Percentiles rank a stretch among this genome's conserved stretches.
phyloP scores from a whole-genome alignment of 2,329 filamentous ascomycete species.

The Diaporthe velutina region DNA sequence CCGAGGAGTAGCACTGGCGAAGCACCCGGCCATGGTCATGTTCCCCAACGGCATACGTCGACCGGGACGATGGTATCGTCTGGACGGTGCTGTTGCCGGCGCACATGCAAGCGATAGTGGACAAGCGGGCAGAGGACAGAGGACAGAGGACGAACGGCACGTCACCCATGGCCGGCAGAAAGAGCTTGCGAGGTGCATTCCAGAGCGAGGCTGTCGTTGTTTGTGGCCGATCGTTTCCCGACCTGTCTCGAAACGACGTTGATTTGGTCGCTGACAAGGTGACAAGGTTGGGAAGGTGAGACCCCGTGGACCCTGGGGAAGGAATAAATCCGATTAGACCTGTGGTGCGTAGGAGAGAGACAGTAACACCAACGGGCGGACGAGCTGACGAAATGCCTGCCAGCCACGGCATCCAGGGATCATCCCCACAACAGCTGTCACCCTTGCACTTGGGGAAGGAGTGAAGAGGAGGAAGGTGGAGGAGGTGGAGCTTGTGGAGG shows the following conservation, averaged over 20 bases:
- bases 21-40: conserved; percentile 34
- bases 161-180: conserved; percentile 38
- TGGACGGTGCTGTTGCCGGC: conserved; percentile 7
- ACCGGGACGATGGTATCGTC: conserved; percentile 30
- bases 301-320: conserved; percentile 31
- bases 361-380: neutral
- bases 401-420: conserved; percentile 19
- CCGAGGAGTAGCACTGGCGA: conserved; percentile 38
- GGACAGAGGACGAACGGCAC: conserved; percentile 34
- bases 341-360: neutral
- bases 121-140: conserved; percentile 2
- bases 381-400: conserved; percentile 7
- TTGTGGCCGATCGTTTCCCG: conserved; percentile 26
- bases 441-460: neutral
- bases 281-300: conserved; percentile 33
- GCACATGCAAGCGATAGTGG: conserved; percentile 32
- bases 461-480: neutral
- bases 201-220: conserved; percentile 35
- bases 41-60: conserved; percentile 18
- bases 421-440: conserved; percentile 16
- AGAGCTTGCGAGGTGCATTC: conserved; percentile 26
- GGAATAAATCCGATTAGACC: conserved; percentile 29
- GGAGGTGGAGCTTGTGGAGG: neutral
- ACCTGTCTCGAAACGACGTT: conserved; percentile 22
- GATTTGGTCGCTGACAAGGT: conserved; percentile 25